Base-by-base conservation (phyloP, 2,329 filamentous ascomycete genomes). In the Ascochyta rabiei region DNA sequence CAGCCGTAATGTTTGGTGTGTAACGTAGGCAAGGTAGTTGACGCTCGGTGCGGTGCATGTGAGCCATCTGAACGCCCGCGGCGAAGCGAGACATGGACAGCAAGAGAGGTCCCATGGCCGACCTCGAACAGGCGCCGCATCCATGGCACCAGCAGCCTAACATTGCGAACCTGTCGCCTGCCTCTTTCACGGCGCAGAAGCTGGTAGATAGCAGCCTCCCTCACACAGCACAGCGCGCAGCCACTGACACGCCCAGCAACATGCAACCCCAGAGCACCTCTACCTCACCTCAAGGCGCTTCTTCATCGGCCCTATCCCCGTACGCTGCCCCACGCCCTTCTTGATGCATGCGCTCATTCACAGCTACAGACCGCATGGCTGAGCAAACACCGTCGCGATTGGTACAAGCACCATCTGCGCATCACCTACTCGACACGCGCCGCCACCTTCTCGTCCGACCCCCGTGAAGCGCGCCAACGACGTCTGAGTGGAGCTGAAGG, bases 241-340 rank as follows among this genome's bases (percentile, higher is more conserved):
- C 38, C 38, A 44, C 61, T 64, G 38, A 64, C 62, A 31, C 30
- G 26, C 12, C 60, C 67, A 81, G 83, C 81, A 84, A 75, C 83
- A 88, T 79, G 82, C 84, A 43, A 84, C 82, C 38, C 79, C 84
- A 21, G 80, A 84, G 55, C 86, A 88, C 66, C 73, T 88, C 35
- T 81, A 87, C 72, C 75, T 85, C 61, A 88, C 86, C 6, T 84
- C 80, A 46, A 79, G 82, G 49, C 82, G 86, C 49, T 83, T 82
- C 73, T 88, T 88, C 73, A 85, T 88, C 54, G 86, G 86, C 0
- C 86, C 86, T 31, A 84, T 88, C 31, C 86, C 86, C 19, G 71
- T 74, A 69, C 49, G 70, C 60, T 15, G 42, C 33, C 31, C 28
- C 28, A 4, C 23, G 37, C 21, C n/a, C 48, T 33, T n/a, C 9